phyloP scores from a whole-genome alignment of 192 early-diverging fungal genomes.

The Dispira parvispora region DNA sequence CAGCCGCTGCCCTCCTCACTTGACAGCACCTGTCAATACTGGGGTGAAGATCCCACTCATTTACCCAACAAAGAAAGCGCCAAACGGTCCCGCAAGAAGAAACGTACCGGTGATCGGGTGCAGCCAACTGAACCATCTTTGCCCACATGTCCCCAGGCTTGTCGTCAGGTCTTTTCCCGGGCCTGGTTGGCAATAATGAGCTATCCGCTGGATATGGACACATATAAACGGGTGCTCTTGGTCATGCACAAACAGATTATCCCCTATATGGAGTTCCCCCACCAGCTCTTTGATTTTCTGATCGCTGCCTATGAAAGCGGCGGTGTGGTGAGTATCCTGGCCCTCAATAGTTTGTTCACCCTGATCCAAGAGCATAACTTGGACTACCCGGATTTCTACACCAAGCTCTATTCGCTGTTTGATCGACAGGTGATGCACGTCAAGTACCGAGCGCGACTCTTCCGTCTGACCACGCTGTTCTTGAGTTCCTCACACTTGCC shows the following conservation, averaged over 20 bases:
- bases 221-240: constrained; percentile 68
- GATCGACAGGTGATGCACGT: constrained; percentile 81
- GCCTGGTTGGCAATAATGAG: constrained; percentile 58
- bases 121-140: not conserved
- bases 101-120: not conserved
- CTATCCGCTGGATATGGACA: constrained; percentile 45
- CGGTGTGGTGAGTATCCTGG: constrained; percentile 75
- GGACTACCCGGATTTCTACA: constrained; percentile 96
- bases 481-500: constrained; percentile 76
- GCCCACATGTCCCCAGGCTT: too few species aligned
- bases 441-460: constrained; percentile 90
- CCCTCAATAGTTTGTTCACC: constrained; percentile 90
- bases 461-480: constrained; percentile 81
- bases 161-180: too few species aligned
- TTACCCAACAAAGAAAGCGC: not conserved
- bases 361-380: constrained; percentile 90
- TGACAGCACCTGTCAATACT: constrained; percentile 40
- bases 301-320: constrained; percentile 77
- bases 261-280: constrained; percentile 65
- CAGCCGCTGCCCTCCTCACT: constrained; percentile 36
- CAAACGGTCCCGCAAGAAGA: constrained; percentile 1
- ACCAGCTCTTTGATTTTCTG: constrained; percentile 82
- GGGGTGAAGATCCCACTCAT: constrained; percentile 16
- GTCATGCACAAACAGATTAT: constrained; percentile 79
- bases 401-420: constrained; percentile 81